Percentiles rank a stretch among this genome's conserved stretches.
Conservation (phyloP, 1,139 yeast genomes). For the Neolecta irregularis region DNA sequence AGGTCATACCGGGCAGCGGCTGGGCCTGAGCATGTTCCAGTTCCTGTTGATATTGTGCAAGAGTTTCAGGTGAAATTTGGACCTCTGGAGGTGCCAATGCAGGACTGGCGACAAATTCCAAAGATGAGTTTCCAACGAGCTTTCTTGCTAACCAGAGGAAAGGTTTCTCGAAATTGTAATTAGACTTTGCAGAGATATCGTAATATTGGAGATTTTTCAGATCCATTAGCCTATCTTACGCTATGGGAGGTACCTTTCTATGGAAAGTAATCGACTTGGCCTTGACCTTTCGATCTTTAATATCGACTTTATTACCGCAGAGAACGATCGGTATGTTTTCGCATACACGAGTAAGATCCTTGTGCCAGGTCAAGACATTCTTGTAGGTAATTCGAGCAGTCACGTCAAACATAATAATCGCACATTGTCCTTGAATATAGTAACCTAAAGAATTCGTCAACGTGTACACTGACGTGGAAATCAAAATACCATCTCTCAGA, state of each 20-base stretch:
- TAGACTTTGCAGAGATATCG: constrained; percentile 98
- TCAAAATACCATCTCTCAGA: no score
- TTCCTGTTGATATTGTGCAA: constrained; percentile 97
- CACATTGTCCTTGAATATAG: constrained; percentile 58
- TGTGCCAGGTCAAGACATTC: constrained; percentile 96
- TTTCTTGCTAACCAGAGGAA: constrained; percentile 99
- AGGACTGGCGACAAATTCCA: constrained; percentile 97
- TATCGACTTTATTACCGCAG: constrained; percentile 99
- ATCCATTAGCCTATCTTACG: background rate
- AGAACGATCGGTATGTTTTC: constrained; percentile 98
- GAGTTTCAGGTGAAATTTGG: constrained; percentile 84
- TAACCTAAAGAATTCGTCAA: no score
- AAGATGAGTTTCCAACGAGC: constrained; percentile 93
- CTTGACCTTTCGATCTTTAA: constrained; percentile 98
- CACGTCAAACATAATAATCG: constrained; percentile 96
- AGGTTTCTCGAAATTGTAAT: constrained; percentile 99
- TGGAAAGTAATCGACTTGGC: constrained; percentile 99
- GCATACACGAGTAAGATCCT: constrained; percentile 97
- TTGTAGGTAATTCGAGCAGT: constrained; percentile 98
- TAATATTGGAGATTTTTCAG: constrained; percentile 93
- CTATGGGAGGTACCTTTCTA: constrained; percentile 32
- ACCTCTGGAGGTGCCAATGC: constrained; percentile 99
- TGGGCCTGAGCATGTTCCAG: constrained; percentile 98
- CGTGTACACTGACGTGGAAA: no score
- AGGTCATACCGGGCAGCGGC: constrained; percentile 99